phyloP scores from a whole-genome alignment of 202 grass and related monocot genomes.

The Digitaria exilis region DNA sequence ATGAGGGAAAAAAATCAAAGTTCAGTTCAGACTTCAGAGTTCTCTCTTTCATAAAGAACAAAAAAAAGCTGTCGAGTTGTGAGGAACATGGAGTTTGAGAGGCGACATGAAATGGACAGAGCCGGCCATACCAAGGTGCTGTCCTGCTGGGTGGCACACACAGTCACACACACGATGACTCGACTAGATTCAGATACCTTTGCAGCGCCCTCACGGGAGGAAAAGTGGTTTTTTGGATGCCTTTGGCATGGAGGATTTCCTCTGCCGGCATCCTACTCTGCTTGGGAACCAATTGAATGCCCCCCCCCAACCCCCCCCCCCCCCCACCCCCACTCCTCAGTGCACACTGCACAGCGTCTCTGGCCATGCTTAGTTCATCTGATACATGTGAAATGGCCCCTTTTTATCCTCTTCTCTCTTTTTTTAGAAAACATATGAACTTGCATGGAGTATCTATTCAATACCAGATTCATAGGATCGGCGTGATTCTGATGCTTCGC shows the following conservation, averaged over 20 bases:
- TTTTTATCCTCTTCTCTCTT: neutral
- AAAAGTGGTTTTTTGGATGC: conserved; percentile 35
- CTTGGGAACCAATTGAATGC: neutral
- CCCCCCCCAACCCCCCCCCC: neutral
- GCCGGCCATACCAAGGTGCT: neutral
- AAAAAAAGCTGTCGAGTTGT: neutral
- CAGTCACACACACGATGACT: too few relatives aligned
- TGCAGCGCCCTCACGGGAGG: neutral
- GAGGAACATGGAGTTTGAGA: neutral
- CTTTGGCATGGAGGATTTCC: conserved; percentile 33
- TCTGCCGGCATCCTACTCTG: neutral
- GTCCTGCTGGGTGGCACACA: too few relatives aligned
- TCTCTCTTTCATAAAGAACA: neutral
- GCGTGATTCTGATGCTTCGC: conserved; percentile 17
- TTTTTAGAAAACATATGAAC: neutral
- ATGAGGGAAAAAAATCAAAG: too few relatives aligned
- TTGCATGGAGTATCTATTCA: neutral
- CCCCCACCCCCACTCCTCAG: neutral
- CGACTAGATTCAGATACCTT: conserved; percentile 18
- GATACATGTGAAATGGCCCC: conserved; percentile 35
- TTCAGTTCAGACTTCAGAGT: too few relatives aligned
- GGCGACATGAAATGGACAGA: neutral
- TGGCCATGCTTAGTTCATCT: conserved; percentile 27
- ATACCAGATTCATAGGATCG: conserved; percentile 3
- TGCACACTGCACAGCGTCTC: neutral